Evolutionary conservation across 257 asterid genomes (phyloP).

Genomic region (Craterostigma plantagineum): DNA sequence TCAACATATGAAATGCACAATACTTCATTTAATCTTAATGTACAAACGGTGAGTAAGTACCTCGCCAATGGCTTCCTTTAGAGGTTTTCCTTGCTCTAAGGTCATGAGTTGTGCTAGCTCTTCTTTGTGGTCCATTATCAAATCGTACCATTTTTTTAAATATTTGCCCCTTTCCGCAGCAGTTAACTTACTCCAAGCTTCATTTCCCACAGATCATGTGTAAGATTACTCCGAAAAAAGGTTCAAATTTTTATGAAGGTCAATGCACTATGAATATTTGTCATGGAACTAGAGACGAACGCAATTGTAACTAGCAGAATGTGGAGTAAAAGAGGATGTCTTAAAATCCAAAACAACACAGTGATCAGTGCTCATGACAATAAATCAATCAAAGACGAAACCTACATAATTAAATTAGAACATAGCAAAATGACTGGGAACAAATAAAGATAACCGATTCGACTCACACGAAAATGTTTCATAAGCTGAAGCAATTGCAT

Average conservation of each 20-base stretch:
- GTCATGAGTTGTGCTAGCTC: slow-evolving; percentile 94
- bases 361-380: background rate
- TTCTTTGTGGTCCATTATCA: slow-evolving; percentile 66
- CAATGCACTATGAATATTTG: no score
- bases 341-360: no score
- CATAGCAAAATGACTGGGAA: slow-evolving; percentile 3
- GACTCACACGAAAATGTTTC: slow-evolving; percentile 69
- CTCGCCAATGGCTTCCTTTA: slow-evolving; percentile 95
- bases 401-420: background rate
- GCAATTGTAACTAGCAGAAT: no score
- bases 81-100: slow-evolving; percentile 91
- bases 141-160: slow-evolving; percentile 78
- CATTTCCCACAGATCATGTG: slow-evolving; percentile 2
- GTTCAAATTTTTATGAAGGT: no score
- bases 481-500: slow-evolving; percentile 75
- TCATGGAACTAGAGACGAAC: no score
- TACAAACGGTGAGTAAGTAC: slow-evolving; percentile 20
- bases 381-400: slow-evolving; percentile 1
- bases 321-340: no score
- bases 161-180: slow-evolving; percentile 86
- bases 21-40: background rate
- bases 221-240: no score
- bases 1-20: background rate
- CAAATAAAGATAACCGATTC: slow-evolving; percentile 2
- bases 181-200: slow-evolving; percentile 95